Conservation (phyloP, 257 asterid species). For the Ilex asprella region DNA sequence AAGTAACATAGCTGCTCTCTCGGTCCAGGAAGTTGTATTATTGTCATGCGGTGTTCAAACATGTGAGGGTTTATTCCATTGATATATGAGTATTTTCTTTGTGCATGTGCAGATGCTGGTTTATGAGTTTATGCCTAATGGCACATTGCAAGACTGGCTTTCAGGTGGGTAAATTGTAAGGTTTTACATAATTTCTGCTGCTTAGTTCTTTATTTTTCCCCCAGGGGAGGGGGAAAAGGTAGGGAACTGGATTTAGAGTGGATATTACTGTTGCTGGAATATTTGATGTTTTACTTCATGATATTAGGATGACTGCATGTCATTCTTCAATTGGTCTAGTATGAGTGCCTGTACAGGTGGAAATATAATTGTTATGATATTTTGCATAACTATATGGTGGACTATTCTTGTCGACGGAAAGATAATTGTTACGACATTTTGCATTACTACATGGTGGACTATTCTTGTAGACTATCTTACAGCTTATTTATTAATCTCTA, state of each 20-base stretch:
- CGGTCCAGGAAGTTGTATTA: background rate
- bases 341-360: no score
- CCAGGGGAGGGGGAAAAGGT: background rate
- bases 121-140: slow-evolving; percentile 82
- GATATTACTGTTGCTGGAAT: background rate
- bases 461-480: no score
- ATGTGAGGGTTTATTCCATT: background rate
- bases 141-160: slow-evolving; percentile 73
- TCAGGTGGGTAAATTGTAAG: slow-evolving; percentile 37
- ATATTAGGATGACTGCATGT: no score
- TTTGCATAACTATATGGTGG: no score
- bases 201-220: background rate
- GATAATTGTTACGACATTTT: no score
- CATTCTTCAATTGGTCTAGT: no score
- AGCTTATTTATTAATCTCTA: no score
- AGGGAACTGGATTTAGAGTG: background rate
- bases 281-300: background rate
- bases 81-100: slow-evolving; percentile 12
- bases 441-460: no score
- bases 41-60: background rate
- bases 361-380: no score
- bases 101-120: slow-evolving; percentile 62
- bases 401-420: no score
- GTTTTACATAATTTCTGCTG: background rate
- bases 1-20: background rate